phyloP scores from a whole-genome alignment of 176 grass and related monocot species.

The Carex littledalei region DNA sequence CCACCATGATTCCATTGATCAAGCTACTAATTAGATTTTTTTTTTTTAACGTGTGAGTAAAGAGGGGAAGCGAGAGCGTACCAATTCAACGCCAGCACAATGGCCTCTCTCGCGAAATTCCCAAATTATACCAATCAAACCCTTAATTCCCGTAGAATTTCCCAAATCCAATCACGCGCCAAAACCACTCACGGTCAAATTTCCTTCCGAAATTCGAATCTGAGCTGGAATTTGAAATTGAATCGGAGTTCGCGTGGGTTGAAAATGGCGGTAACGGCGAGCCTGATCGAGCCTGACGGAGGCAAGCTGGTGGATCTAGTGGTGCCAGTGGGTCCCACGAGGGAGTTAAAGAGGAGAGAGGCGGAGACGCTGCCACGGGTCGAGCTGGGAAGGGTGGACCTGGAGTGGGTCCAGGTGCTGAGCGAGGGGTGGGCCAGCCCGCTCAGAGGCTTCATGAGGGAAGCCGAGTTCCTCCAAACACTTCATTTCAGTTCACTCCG shows the following conservation, averaged over 20 bases:
- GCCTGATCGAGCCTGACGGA: conserved; percentile 91
- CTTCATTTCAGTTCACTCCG: conserved; percentile 99
- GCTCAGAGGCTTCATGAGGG: conserved; percentile 92
- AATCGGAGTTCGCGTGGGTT: neutral
- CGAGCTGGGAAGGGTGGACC: conserved; percentile 47
- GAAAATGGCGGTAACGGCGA: conserved; percentile 8
- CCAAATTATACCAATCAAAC: conserved; percentile 22
- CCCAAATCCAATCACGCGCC: conserved; percentile 12
- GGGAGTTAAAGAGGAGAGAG: conserved; percentile 43
- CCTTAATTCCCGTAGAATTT: neutral
- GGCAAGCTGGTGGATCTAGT: conserved; percentile 79
- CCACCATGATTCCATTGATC: neutral
- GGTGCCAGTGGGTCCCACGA: conserved; percentile 40
- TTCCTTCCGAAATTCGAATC: neutral
- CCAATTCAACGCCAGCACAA: neutral
- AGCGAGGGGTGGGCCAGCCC: conserved; percentile 99
- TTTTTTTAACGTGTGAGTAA: neutral
- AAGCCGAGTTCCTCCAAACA: conserved; percentile 98
- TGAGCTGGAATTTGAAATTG: neutral
- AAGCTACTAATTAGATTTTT: conserved; percentile 25
- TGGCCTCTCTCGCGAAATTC: conserved; percentile 25
- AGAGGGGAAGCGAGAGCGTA: neutral
- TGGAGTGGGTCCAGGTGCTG: conserved; percentile 87
- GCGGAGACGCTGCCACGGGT: conserved; percentile 52
- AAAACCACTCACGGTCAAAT: neutral